A percentile compares a stretch with the other conserved stretches of the same genome.
These are phyloP conservation scores for Nitzschia putrida DNA, from an alignment of 108 stramenopile genomes.

Conservation along the genomic window DNA sequence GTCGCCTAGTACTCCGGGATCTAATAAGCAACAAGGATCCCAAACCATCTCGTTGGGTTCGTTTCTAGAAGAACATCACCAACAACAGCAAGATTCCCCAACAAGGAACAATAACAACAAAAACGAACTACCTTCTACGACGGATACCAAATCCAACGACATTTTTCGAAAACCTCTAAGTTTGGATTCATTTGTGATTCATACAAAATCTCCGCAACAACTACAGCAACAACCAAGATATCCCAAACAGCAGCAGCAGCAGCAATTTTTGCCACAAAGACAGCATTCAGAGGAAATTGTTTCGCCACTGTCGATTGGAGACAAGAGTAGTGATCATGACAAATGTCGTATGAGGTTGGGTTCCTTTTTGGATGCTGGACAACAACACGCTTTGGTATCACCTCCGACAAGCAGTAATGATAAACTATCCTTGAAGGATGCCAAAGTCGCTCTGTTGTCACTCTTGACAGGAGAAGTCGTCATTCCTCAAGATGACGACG, in stretches of 20 bases:
- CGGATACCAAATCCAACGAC: background rate
- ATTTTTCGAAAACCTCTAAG: no score
- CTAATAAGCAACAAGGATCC: background rate
- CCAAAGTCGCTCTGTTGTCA: background rate
- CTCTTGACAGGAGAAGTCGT: conserved; percentile 9
- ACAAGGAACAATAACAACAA: background rate
- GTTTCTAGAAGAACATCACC: background rate
- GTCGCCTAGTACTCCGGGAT: no score
- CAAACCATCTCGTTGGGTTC: background rate
- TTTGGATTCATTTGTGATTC: no score
- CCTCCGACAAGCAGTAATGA: no score
- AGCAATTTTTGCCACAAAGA: background rate
- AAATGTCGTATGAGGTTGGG: no score
- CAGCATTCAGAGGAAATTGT: no score
- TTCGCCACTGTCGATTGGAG: no score
- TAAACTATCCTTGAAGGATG: no score
- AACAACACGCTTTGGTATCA: no score
- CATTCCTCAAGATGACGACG: background rate
- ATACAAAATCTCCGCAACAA: no score
- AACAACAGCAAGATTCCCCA: background rate
- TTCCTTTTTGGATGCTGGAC: no score
- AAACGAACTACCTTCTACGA: background rate
- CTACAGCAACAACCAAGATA: background rate
- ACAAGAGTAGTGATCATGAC: no score
- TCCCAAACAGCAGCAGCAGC: background rate